Base-by-base conservation (phyloP, 306 rosid species). In the Vigna angularis region DNA sequence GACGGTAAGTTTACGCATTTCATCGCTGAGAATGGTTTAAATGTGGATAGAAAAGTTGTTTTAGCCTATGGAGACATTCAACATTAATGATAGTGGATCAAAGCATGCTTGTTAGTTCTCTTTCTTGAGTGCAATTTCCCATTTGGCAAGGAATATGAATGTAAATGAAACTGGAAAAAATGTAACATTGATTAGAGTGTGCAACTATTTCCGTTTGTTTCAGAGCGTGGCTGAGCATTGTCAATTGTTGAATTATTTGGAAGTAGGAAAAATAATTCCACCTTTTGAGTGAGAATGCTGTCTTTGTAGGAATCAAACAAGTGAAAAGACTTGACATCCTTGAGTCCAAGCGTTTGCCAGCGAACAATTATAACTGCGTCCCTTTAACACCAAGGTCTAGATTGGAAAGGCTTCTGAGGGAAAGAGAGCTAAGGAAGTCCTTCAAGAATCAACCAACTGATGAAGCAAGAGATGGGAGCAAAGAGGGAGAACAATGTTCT, bases 341-440 rank as follows among this genome's bases (percentile, higher is more conserved):
- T 82, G 85, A 87, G 85, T 83, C 67, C 65, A 88, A 63, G 82
- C 86, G 69, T 56, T 86, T 88, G 93, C 91, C 73, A 68, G 91
- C 88, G 88, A 90, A 92, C 91, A 94, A 84, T 74, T 86, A 84
- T 83, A 88, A 55, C 81, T 18, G 84, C 83, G 76, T 79, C 82
- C 91, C 97, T 50, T 38, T 84, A 68, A 89, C 97, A 61, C 95
- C 97, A 30, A 88, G 86, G 82, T 89, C 93, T 47, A 85, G 97
- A 83, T 57, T 94, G 86, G 98, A 92, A 78, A 92, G 98, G 86
- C 95, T 94, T 80, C 86, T 94, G 62, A 88, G 97, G 87, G 98
- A 94, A 76, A 94, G 98, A 76, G 95, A 90, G 88, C 20, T 89
- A 61, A 89, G 97, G 86, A 94, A 84, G 85, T 87, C 91, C 20